A percentile compares a stretch with the other conserved stretches of the same genome.
phyloP scores from a whole-genome alignment of 164 flowering plant genomes.

The Magnolia sinica region DNA sequence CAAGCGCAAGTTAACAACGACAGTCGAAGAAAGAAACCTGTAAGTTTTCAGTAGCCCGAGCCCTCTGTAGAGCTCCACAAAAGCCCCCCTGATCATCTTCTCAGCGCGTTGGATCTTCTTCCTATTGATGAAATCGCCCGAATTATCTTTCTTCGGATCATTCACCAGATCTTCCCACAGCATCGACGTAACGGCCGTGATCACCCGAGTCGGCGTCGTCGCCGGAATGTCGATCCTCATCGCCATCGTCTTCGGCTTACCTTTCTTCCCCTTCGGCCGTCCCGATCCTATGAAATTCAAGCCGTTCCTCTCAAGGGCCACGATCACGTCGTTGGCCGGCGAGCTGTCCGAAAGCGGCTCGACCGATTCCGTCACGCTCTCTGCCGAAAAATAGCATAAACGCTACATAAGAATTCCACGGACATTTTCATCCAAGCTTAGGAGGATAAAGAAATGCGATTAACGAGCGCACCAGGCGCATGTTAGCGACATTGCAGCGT shows the following conservation, averaged over 20 bases:
- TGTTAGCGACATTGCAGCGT: too few species aligned
- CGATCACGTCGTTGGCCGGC: constrained; percentile 41
- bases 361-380: constrained; percentile 27
- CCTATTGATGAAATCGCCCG: constrained; percentile 48
- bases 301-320: constrained; percentile 53
- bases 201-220: constrained; percentile 56
- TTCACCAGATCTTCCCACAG: constrained; percentile 85
- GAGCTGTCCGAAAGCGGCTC: constrained; percentile 24
- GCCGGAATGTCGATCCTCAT: constrained; percentile 77
- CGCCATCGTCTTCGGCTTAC: constrained; percentile 45
- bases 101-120: constrained; percentile 86
- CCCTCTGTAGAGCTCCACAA: constrained; percentile 89
- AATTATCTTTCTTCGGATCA: constrained; percentile 58
- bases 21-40: constrained; percentile 38
- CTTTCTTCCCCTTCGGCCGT: constrained; percentile 45
- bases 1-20: too few species aligned
- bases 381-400: constrained; percentile 20
- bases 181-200: constrained; percentile 58
- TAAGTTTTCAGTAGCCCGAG: constrained; percentile 80
- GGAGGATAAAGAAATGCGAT: too few species aligned
- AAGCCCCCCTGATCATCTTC: constrained; percentile 87
- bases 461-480: too few species aligned
- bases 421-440: too few species aligned
- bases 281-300: constrained; percentile 38
- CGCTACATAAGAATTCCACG: too few species aligned